Evolutionary conservation across 2,329 filamentous ascomycete genomes (phyloP).

Genomic region (Cercospora sp.): DNA sequence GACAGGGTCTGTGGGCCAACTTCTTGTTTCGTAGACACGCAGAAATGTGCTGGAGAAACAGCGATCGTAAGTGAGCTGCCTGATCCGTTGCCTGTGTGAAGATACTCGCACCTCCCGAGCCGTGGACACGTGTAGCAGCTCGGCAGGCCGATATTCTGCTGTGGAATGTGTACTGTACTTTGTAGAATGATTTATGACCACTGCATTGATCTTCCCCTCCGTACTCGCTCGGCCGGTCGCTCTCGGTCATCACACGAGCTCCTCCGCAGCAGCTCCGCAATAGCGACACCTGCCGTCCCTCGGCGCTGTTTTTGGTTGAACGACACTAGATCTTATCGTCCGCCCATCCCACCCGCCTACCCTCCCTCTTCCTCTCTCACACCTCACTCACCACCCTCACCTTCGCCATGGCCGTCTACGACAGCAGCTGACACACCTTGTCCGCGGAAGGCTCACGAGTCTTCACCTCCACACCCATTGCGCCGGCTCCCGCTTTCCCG

Average conservation of each 20-base stretch:
- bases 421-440: constrained; percentile 28
- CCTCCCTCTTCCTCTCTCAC: not conserved
- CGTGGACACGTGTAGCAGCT: not conserved
- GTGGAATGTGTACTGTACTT: not conserved
- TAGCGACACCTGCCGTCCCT: not conserved
- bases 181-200: not conserved
- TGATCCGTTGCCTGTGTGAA: too few relatives aligned
- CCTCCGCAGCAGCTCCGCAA: not conserved
- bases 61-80: too few relatives aligned
- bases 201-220: not conserved
- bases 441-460: constrained; percentile 18
- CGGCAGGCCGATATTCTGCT: not conserved
- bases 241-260: not conserved
- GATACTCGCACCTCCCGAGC: not conserved
- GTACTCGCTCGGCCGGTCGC: not conserved
- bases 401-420: constrained; percentile 29
- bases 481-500: constrained; percentile 4
- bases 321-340: constrained; percentile 7
- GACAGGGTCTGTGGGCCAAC: not conserved
- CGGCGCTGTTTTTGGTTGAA: constrained; percentile 4
- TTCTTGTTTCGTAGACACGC: not conserved
- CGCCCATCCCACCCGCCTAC: not conserved
- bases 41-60: not conserved
- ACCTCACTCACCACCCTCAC: constrained; percentile 1
- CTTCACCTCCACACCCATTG: constrained; percentile 11